Percentiles rank a stretch among this genome's conserved stretches.
Conservation (phyloP, 805 yeast genomes). For the Starmerella etchellsii region DNA sequence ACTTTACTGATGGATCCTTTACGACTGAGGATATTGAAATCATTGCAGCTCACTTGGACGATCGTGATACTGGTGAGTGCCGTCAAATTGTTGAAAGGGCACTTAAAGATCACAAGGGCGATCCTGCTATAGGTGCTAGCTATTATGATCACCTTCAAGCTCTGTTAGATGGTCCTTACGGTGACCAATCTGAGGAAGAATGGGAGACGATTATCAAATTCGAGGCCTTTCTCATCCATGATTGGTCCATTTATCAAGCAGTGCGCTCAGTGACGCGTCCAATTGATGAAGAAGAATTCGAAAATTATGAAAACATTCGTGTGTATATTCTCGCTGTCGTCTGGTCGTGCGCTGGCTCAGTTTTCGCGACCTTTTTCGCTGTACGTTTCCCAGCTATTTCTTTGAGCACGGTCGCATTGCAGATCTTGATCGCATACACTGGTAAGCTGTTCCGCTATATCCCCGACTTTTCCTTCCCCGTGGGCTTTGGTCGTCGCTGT, state of each 20-base stretch:
- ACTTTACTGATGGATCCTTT: slow-evolving; percentile 6
- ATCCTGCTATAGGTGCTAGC: slow-evolving; percentile 35
- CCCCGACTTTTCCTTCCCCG: slow-evolving; percentile 12
- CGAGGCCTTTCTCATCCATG: slow-evolving; percentile 33
- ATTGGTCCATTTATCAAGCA: slow-evolving; percentile 48
- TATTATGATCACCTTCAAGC: slow-evolving; percentile 29
- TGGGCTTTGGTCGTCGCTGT: slow-evolving; percentile 9
- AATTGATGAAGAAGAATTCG: slow-evolving; percentile 31
- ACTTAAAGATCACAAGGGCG: slow-evolving; percentile 33
- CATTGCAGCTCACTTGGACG: slow-evolving; percentile 17
- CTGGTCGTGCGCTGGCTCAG: slow-evolving; percentile 40
- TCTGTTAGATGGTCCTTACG: slow-evolving; percentile 16
- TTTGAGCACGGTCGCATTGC: slow-evolving; percentile 40
- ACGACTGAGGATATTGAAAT: slow-evolving; percentile 12
- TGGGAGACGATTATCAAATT: slow-evolving; percentile 21
- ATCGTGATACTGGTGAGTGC: slow-evolving; percentile 29
- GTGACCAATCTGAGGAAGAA: slow-evolving; percentile 16
- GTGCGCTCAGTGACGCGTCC: slow-evolving; percentile 45
- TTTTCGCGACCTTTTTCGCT: slow-evolving; percentile 31
- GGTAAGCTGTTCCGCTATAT: slow-evolving; percentile 34
- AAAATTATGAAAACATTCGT: slow-evolving; percentile 36
- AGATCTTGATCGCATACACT: slow-evolving; percentile 47
- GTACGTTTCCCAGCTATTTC: slow-evolving; percentile 43
- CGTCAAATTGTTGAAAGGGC: slow-evolving; percentile 32
- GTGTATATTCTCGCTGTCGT: slow-evolving; percentile 38